Base-by-base conservation (phyloP, 352 stramenopile species). In the Pythium rishiriense region DNA sequence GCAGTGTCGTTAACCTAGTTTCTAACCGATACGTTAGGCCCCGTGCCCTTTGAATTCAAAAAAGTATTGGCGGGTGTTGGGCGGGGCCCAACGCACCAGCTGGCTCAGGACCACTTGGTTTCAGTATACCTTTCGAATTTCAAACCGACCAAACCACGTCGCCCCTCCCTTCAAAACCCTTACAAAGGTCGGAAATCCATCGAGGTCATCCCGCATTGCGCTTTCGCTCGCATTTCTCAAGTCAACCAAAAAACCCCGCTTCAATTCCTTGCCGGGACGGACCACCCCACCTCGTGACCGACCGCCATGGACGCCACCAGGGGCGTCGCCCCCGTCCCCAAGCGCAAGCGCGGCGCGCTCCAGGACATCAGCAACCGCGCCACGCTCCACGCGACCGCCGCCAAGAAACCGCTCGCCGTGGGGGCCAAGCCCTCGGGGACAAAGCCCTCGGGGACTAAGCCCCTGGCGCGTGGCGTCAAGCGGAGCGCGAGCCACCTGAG, bases 331-430 rank as follows among this genome's bases (percentile, higher is more conserved):
- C 15, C 12, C 9, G 39, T 22, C 11, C 24, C 22, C 69, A 94
- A 92, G 71, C 75, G 85, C 49, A 91, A 92, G 74, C 81, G 85
- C 29, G 85, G 81, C 29, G 76, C 85, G 11, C 69, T 94, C 35
- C 80, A 91, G 68, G 83, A 94, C 59, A 94, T 94, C 68, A 92
- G 82, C 64, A 94, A 94, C 64, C 43, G 68, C 22, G 64, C 59
- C 52, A 84, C 83, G 68, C 82, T 77, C 49, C 54, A 67, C 28
- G 49, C 62, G 17, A 63, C 28, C 14, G 53, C 53, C 41, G 49
- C 58, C 21, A 81, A 79, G 67, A 77, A 79, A 58, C 60, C 55
- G 26, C 19, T 53, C 10, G 50, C 28, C 21, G 49, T 25, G 47
- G 57, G 43, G 4, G 25, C 31, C 31, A 71, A 67, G 50, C 48